Conservation (phyloP, 768 basidiomycete genomes). For the Fistulinella prunicolor region DNA sequence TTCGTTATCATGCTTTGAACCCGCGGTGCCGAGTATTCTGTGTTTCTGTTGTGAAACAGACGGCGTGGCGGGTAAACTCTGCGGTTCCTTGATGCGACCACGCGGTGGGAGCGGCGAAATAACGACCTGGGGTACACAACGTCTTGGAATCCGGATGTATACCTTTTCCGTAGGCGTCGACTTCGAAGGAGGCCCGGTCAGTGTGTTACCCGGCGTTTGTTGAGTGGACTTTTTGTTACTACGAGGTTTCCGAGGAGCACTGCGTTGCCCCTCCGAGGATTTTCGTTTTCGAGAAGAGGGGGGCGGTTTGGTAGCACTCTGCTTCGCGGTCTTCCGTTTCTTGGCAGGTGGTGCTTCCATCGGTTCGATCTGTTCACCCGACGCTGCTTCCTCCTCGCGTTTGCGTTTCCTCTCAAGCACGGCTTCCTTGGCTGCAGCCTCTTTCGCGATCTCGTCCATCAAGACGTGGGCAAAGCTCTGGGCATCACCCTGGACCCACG, state of each 20-base stretch:
- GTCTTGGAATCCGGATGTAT: conserved; percentile 23
- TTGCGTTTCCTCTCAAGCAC: conserved; percentile 54
- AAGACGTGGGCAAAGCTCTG: conserved; percentile 71
- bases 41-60: conserved; percentile 22
- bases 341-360: conserved; percentile 19
- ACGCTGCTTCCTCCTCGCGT: conserved; percentile 46
- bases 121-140: conserved; percentile 19
- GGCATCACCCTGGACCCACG: conserved; percentile 86
- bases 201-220: conserved; percentile 17
- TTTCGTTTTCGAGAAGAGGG: conserved; percentile 22
- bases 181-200: conserved; percentile 16
- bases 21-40: conserved; percentile 17
- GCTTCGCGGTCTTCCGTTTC: conserved; percentile 21
- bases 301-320: conserved; percentile 11
- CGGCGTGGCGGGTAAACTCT: conserved; percentile 19
- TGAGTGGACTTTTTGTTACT: conserved; percentile 12
- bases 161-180: conserved; percentile 24
- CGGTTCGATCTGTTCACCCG: conserved; percentile 12
- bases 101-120: conserved; percentile 13
- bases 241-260: conserved; percentile 33
- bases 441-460: conserved; percentile 55
- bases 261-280: conserved; percentile 20
- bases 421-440: conserved; percentile 51
- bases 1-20: conserved; percentile 12
- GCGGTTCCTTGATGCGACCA: conserved; percentile 11